Conservation (phyloP, 2,329 filamentous ascomycete genomes). For the Tolypocladium ophioglossoides region DNA sequence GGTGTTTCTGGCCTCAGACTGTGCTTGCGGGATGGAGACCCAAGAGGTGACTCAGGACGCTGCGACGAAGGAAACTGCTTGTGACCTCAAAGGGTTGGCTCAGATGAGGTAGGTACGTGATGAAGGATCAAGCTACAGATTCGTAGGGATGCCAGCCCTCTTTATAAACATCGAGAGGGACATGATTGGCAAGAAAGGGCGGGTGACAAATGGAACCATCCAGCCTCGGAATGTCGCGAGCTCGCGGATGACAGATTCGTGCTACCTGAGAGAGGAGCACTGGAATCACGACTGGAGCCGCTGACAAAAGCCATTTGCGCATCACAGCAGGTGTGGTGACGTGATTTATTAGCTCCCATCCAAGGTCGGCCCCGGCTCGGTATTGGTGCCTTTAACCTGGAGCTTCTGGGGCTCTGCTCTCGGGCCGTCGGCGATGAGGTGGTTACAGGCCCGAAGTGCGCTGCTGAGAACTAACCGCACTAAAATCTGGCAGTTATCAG, state of each 20-base stretch:
- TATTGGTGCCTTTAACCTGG: no score
- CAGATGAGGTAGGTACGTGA: not conserved
- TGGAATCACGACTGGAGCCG: not conserved
- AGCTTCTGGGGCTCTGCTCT: not conserved
- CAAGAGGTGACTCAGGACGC: no score
- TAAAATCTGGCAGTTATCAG: not conserved
- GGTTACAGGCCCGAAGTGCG: no score
- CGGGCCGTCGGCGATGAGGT: not conserved
- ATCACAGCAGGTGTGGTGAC: no score
- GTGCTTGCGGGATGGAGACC: not conserved
- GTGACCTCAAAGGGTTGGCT: not conserved
- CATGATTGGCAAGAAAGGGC: not conserved
- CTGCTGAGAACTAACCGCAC: not conserved
- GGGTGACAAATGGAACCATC: conserved; percentile 1
- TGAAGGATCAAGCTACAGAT: no score
- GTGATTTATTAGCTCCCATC: not conserved
- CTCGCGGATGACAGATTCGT: not conserved
- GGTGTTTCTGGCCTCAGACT: not conserved
- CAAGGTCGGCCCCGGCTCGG: not conserved
- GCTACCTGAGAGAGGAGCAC: not conserved
- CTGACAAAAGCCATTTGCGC: not conserved
- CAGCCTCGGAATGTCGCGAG: conserved; percentile 1
- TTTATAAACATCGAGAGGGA: not conserved
- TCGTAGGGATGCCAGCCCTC: not conserved
- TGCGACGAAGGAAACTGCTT: no score